phyloP scores from a whole-genome alignment of 2,329 filamentous ascomycete species.

The Chaetomiaceae sp. region DNA sequence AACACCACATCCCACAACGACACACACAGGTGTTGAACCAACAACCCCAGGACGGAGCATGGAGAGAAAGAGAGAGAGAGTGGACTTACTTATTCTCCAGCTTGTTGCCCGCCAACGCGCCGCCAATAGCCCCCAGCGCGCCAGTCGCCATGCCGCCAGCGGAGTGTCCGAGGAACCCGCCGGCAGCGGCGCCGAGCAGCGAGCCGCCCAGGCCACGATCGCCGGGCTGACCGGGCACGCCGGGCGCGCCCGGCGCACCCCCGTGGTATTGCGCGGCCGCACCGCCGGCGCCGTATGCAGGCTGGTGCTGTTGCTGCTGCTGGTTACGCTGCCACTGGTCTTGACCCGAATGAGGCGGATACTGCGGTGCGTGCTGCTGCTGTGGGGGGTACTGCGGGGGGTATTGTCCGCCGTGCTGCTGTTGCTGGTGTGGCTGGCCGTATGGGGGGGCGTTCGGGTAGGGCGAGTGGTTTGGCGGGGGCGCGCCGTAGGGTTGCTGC shows the following conservation, averaged over 20 bases:
- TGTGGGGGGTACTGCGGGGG: too few relatives aligned
- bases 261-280: neutral
- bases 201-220: constrained; percentile 10
- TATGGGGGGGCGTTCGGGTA: too few relatives aligned
- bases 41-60: too few relatives aligned
- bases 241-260: neutral
- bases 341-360: too few relatives aligned
- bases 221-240: neutral
- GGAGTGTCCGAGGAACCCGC: constrained; percentile 1
- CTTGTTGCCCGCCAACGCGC: constrained; percentile 4
- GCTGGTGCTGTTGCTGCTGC: constrained; percentile 3
- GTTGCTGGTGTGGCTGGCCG: constrained; percentile 1
- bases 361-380: too few relatives aligned
- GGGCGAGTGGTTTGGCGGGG: too few relatives aligned
- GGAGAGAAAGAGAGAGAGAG: neutral
- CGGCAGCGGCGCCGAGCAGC: constrained; percentile 31
- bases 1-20: neutral
- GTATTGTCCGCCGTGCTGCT: constrained; percentile 6
- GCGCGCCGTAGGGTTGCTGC: too few relatives aligned
- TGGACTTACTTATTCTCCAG: constrained; percentile 12
- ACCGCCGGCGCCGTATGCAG: neutral
- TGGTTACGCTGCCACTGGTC: neutral
- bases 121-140: neutral
- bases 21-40: too few relatives aligned
- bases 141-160: neutral